A percentile compares a stretch with the other conserved stretches of the same genome.
Conservation (phyloP, 2,329 filamentous ascomycete species). For the Pestalotiopsis fici region DNA sequence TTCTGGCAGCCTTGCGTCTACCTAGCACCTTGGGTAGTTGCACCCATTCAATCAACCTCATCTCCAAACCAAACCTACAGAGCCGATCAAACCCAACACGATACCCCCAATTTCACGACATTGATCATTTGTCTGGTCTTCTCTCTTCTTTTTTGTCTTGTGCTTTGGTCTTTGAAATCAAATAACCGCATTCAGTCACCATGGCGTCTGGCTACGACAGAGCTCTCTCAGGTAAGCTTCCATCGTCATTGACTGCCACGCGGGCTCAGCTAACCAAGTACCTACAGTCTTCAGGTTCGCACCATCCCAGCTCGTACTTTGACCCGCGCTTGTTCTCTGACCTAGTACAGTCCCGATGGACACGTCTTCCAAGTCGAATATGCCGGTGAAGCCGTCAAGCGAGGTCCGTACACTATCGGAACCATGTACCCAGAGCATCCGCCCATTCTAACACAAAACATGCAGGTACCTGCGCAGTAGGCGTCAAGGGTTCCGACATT, state of each 20-base stretch:
- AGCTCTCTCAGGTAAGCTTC: conserved; percentile 88
- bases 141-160: not conserved
- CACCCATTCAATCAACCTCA: conserved; percentile 7
- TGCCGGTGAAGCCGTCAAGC: conserved; percentile 96
- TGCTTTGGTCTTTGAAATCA: not conserved
- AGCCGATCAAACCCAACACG: conserved; percentile 5
- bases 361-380: conserved; percentile 99
- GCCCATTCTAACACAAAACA: conserved; percentile 18
- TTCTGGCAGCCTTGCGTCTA: conserved; percentile 25
- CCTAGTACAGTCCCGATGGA: conserved; percentile 80
- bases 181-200: conserved; percentile 15
- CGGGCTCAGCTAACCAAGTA: conserved; percentile 41
- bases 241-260: conserved; percentile 30
- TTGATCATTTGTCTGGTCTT: not conserved
- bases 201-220: conserved; percentile 98
- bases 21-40: too few relatives aligned
- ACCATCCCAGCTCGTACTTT: conserved; percentile 10
- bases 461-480: conserved; percentile 92
- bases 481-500: conserved; percentile 91
- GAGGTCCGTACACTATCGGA: conserved; percentile 61
- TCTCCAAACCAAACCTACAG: conserved; percentile 5
- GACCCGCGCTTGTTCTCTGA: conserved; percentile 40
- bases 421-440: not conserved
- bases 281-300: conserved; percentile 78
- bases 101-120: conserved; percentile 9